Evolutionary conservation across 2,329 filamentous ascomycete genomes (phyloP).

Genomic region (Setomelanomma holmii): DNA sequence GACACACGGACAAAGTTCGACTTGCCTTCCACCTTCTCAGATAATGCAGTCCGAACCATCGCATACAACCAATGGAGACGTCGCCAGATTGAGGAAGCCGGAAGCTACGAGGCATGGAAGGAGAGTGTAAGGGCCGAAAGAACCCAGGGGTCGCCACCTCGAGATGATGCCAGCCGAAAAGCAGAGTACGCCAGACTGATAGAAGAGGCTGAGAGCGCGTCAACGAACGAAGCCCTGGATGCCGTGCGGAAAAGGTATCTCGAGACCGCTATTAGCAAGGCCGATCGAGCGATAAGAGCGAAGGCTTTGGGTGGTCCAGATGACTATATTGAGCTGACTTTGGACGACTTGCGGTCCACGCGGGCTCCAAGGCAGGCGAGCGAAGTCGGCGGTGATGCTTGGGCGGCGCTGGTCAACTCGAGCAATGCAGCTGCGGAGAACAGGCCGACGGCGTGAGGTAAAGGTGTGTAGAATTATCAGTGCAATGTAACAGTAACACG

Average conservation of each 20-base stretch:
- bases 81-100: slow-evolving; percentile 20
- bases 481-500: neutral
- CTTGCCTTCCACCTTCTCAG: slow-evolving; percentile 12
- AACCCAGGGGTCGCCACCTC: slow-evolving; percentile 2
- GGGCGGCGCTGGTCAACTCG: slow-evolving; percentile 23
- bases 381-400: slow-evolving; percentile 18
- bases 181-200: slow-evolving; percentile 17
- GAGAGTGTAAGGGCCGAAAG: slow-evolving; percentile 9
- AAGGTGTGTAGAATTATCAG: neutral
- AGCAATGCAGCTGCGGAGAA: slow-evolving; percentile 12
- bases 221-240: slow-evolving; percentile 18
- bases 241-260: slow-evolving; percentile 20
- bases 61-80: slow-evolving; percentile 21
- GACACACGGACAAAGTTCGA: slow-evolving; percentile 16
- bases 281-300: slow-evolving; percentile 26
- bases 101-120: slow-evolving; percentile 25
- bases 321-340: slow-evolving; percentile 23
- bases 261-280: slow-evolving; percentile 27
- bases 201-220: slow-evolving; percentile 27
- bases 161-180: slow-evolving; percentile 14
- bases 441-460: slow-evolving; percentile 6
- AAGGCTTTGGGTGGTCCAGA: slow-evolving; percentile 17
- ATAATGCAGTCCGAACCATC: slow-evolving; percentile 11
- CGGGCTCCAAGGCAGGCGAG: slow-evolving; percentile 4
- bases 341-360: slow-evolving; percentile 10